Evolutionary conservation across 441 rosid species (phyloP), one percentile per base, ranked within the genome.

Genomic region (Pelargonium cotyledonis): DNA sequence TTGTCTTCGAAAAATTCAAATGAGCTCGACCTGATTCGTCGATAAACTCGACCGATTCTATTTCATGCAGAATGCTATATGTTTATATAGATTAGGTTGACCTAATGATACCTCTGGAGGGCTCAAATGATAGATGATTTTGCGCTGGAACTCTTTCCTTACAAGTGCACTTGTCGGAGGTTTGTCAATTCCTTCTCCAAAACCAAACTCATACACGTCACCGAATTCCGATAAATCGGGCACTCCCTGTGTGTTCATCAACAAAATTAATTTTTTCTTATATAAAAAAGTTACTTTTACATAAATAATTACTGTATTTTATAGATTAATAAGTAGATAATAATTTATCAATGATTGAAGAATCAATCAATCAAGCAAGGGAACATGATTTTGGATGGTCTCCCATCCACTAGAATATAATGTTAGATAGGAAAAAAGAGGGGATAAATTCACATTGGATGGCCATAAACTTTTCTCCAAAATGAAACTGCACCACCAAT

Each of bases 171-270:
- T 82, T 0, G 98, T 93, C 10, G 98, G 98, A 65, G 92, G 86
- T 8, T 85, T 72, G 47, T 84, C 87, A 1, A 67, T 7, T 68
- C 98, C 98, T 64, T 82, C 69, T 16, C 95, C 98, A 57, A 84
- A 93, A 10, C 82, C 87, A 1, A 88, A 65, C 47, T 93, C 88
- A 70, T 85, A 81, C 11, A 88, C 89, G 31, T 92, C 93, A 23
- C 97, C 97, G 41, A 77, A 83, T 67, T 68, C 82, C 3, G 97
- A 88, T 46, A 90, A 77, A 65, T 93, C 91, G 23, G 98, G 98
- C 7, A 74, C 76, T 68, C 96, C 98, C 98, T 93, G 81, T 76
- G 26, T 23, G 26, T 23, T 23, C 26, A 2, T 23, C 26, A 23
- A 23, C 26, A 23, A 23, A 23, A 23, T 23, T 23, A n/a, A n/a